phyloP scores from a whole-genome alignment of 148 eudicot species.

The Diospyros lotus region DNA sequence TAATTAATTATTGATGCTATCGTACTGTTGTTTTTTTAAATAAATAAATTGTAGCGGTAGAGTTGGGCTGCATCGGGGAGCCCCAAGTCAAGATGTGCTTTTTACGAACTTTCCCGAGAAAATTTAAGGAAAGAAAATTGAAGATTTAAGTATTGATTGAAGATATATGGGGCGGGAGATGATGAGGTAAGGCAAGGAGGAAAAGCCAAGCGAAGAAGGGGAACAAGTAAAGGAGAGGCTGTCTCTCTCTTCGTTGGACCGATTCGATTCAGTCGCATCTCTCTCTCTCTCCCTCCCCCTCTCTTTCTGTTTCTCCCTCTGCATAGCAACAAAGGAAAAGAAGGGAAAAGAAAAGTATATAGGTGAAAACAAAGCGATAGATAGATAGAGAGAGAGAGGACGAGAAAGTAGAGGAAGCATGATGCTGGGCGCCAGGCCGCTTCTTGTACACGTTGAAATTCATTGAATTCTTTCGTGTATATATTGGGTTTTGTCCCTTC shows the following conservation, averaged over 20 bases:
- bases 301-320: background rate
- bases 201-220: conserved; percentile 21
- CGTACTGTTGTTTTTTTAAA: too few species aligned
- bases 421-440: background rate
- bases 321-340: conserved; percentile 6
- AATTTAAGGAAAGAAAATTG: too few species aligned
- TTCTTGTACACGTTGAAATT: background rate
- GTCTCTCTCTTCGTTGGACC: conserved; percentile 7
- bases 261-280: conserved; percentile 40
- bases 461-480: background rate
- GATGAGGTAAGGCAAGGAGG: background rate
- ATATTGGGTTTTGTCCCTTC: background rate
- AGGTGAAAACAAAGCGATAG: conserved; percentile 12
- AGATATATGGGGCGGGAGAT: too few species aligned
- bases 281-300: conserved; percentile 14
- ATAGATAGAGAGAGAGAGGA: background rate
- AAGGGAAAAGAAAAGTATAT: background rate
- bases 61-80: too few species aligned
- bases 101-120: too few species aligned
- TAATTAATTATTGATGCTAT: background rate
- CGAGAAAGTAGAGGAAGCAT: background rate
- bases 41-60: too few species aligned
- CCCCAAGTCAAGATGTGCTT: too few species aligned
- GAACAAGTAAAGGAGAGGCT: conserved; percentile 3
- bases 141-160: background rate